Evolutionary conservation across 1,284 basidiomycete genomes (phyloP).

Genomic region (Anthracocystis setariae): DNA sequence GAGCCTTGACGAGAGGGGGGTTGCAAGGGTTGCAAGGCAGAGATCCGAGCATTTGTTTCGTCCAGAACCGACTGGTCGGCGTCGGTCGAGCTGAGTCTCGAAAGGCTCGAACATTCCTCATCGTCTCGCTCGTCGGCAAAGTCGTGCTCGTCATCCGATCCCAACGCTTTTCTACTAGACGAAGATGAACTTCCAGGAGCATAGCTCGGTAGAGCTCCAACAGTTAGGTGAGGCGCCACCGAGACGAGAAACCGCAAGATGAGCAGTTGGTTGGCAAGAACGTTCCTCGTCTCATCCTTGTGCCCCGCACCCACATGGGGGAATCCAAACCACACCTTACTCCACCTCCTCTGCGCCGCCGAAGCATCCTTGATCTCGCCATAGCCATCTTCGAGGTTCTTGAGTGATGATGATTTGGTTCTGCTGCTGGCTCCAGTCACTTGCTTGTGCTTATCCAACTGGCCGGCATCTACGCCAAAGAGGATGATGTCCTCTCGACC

Average conservation of each 20-base stretch:
- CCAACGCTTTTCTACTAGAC: conserved; percentile 4
- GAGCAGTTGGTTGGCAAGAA: conserved; percentile 88
- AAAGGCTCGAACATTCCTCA: conserved; percentile 13
- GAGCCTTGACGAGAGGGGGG: conserved; percentile 70
- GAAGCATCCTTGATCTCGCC: not conserved
- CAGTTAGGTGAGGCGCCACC: conserved; percentile 75
- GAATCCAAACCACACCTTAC: conserved; percentile 90
- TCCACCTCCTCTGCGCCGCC: conserved; percentile 72
- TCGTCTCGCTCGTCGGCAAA: conserved; percentile 14
- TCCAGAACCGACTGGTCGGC: conserved; percentile 56
- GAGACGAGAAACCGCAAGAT: conserved; percentile 85
- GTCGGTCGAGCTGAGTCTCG: not conserved
- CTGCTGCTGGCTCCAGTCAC: conserved; percentile 59
- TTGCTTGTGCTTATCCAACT: conserved; percentile 74
- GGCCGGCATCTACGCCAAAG: conserved; percentile 86
- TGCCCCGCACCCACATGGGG: conserved; percentile 97
- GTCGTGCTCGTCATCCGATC: conserved; percentile 39
- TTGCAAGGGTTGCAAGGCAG: conserved; percentile 70
- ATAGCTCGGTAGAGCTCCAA: conserved; percentile 45
- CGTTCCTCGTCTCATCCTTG: conserved; percentile 91
- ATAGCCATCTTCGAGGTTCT: conserved; percentile 14
- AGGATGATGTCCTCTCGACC: conserved; percentile 76
- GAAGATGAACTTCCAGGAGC: conserved; percentile 62
- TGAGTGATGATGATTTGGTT: conserved; percentile 1
- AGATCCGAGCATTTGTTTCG: conserved; percentile 43